Base-by-base conservation (phyloP, 257 asterid species). In the Mitragyna speciosa region DNA sequence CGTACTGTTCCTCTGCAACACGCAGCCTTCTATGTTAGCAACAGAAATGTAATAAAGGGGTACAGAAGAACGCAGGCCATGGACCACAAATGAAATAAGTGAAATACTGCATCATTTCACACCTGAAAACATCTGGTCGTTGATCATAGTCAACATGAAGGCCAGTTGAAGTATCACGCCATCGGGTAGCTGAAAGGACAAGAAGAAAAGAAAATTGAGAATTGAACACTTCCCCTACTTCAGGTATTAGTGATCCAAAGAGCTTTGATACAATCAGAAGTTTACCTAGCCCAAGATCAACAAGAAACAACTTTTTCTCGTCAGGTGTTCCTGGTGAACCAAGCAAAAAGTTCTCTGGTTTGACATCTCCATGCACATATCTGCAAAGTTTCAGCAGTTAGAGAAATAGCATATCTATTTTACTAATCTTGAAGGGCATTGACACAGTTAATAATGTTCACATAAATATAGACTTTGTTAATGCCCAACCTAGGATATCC, bases 301-400 rank as follows among this genome's bases (percentile, higher is more conserved):
- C 92, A 79, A 94, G 83, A 88, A 89, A 94, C 68, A 94, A 91
- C 67, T 85, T 92, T 86, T 91, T 91, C 87, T 89, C 97, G 31
- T 92, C 95, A 43, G 92, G 82, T 65, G 96, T 89, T 79, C 96
- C 96, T 11, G 94, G 89, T 68, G 89, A 83, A 76, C 98, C 98
- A 77, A 94, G 98, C 86, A 94, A 87, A 85, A 94, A 94, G 83
- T 93, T 94, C 86, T 94, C 98, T 7, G 98, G 98, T 90, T 94
- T 94, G 26, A 94, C 93, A 85, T 94, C 98, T 61, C 97, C 97
- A 56, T 94, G 98, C 80, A 94, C 97, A 87, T 88, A 93, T 82
- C 98, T 94, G 88, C 10, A 73, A 75, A 76, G 28, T 72, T n/a
- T 49, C 58, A 52, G 30, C 48, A 61, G 65, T 52, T 47, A 51